phyloP scores from a whole-genome alignment of 805 yeast species.

The Hanseniaspora meyeri region DNA sequence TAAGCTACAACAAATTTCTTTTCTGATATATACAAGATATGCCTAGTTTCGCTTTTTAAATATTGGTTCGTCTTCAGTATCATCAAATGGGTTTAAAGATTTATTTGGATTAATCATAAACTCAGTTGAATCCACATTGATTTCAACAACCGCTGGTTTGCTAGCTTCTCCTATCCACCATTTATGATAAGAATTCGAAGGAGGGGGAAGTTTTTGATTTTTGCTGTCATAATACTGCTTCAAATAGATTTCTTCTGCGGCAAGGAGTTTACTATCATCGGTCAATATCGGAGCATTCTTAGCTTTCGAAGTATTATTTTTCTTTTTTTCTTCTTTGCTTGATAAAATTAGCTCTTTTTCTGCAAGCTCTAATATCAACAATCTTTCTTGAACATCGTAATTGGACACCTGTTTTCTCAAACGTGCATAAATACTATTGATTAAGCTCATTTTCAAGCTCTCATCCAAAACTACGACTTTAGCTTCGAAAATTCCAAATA shows the following conservation, averaged over 20 bases:
- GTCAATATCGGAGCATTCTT: background rate
- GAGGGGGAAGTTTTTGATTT: conserved; percentile 55
- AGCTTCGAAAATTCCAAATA: conserved; percentile 57
- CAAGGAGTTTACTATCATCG: background rate
- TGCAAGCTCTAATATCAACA: conserved; percentile 55
- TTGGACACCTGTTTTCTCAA: conserved; percentile 37
- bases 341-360: background rate
- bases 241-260: background rate
- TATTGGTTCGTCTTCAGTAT: conserved; percentile 36
- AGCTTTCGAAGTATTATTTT: background rate
- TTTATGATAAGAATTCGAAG: conserved; percentile 65
- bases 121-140: conserved; percentile 31
- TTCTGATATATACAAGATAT: too few relatives aligned
- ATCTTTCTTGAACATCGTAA: conserved; percentile 31
- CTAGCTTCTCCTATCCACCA: conserved; percentile 86
- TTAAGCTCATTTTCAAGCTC: conserved; percentile 35
- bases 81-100: conserved; percentile 63
- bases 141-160: conserved; percentile 52
- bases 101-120: conserved; percentile 54
- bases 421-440: conserved; percentile 44
- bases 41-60: conserved; percentile 16
- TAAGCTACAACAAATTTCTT: too few relatives aligned
- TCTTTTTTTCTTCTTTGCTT: background rate
- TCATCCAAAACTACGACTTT: conserved; percentile 57
- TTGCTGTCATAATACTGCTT: conserved; percentile 22